Evolutionary conservation across 2,329 filamentous ascomycete genomes (phyloP).

Genomic region (Trichoderma lentiforme): DNA sequence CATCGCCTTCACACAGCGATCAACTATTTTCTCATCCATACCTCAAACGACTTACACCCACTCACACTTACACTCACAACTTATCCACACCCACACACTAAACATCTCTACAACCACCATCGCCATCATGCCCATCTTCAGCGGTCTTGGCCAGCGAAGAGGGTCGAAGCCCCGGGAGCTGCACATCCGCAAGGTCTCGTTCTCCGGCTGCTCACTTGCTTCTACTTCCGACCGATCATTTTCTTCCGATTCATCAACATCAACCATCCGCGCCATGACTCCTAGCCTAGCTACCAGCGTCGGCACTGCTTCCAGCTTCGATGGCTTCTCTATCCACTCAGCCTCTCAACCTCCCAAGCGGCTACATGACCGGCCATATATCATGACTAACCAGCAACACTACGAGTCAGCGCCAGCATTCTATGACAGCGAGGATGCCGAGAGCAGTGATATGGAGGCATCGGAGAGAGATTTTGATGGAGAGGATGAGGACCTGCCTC

Average conservation of each 20-base stretch:
- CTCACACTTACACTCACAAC: not conserved
- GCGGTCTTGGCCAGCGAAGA: slow-evolving; percentile 36
- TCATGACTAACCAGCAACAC: slow-evolving; percentile 23
- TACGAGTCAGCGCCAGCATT: slow-evolving; percentile 28
- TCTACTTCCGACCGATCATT: slow-evolving; percentile 33
- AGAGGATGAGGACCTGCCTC: slow-evolving; percentile 5
- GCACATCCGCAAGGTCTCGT: slow-evolving; percentile 41
- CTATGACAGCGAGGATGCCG: slow-evolving; percentile 29
- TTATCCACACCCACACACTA: not conserved
- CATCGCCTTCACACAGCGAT: not conserved
- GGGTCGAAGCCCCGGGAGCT: slow-evolving; percentile 38
- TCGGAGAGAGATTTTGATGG: slow-evolving; percentile 23
- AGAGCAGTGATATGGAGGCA: slow-evolving; percentile 26
- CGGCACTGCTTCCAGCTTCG: slow-evolving; percentile 28
- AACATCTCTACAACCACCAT: slow-evolving; percentile 3
- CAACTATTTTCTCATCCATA: slow-evolving; percentile 4
- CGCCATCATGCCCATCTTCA: slow-evolving; percentile 36
- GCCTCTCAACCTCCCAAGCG: slow-evolving; percentile 37
- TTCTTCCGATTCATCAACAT: slow-evolving; percentile 29
- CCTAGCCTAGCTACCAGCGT: slow-evolving; percentile 26
- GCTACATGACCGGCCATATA: slow-evolving; percentile 36
- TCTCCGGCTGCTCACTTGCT: slow-evolving; percentile 39
- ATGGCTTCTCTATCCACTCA: slow-evolving; percentile 36
- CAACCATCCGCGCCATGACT: slow-evolving; percentile 26
- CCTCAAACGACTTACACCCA: slow-evolving; percentile 5